Conservation (phyloP, 176 grass and related monocot genomes). For the Olyra latifolia region DNA sequence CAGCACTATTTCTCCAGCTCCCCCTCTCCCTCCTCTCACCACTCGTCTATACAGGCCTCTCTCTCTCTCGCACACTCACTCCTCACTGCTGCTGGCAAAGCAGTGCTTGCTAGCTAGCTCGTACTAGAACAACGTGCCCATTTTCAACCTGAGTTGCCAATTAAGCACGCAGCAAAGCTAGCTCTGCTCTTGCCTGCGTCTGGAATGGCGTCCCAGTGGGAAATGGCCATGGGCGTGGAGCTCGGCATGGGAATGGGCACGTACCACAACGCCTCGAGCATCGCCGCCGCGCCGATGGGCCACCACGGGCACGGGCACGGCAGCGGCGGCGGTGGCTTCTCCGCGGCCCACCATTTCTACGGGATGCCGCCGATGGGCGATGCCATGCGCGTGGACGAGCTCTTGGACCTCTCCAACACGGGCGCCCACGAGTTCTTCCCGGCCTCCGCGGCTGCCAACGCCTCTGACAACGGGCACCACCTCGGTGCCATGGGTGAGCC, state of each 20-base stretch:
- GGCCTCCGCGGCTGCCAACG: constrained; percentile 2
- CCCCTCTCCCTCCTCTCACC: constrained; percentile 6
- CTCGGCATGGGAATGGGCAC: constrained; percentile 67
- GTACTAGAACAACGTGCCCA: constrained; percentile 23
- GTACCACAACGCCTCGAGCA: constrained; percentile 45
- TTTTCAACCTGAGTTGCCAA: constrained; percentile 9
- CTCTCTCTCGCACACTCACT: not conserved
- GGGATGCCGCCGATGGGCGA: constrained; percentile 61
- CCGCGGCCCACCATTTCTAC: constrained; percentile 51
- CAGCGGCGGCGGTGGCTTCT: constrained; percentile 2
- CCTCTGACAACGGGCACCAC: constrained; percentile 20
- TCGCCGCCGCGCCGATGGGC: constrained; percentile 36
- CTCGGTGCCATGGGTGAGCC: constrained; percentile 34
- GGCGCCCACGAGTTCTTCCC: constrained; percentile 67
- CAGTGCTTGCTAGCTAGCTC: not conserved
- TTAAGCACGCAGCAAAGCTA: constrained; percentile 11
- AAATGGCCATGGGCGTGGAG: constrained; percentile 68
- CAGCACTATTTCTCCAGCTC: constrained; percentile 46
- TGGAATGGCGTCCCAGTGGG: constrained; percentile 76
- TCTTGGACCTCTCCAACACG: constrained; percentile 73
- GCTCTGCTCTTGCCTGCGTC: not conserved
- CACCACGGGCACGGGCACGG: constrained; percentile 19
- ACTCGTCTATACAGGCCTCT: not conserved
- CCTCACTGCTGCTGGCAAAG: not conserved
- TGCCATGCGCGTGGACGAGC: constrained; percentile 69